phyloP scores from a whole-genome alignment of 108 stramenopile species.

The Aurantiochytrium sp. region DNA sequence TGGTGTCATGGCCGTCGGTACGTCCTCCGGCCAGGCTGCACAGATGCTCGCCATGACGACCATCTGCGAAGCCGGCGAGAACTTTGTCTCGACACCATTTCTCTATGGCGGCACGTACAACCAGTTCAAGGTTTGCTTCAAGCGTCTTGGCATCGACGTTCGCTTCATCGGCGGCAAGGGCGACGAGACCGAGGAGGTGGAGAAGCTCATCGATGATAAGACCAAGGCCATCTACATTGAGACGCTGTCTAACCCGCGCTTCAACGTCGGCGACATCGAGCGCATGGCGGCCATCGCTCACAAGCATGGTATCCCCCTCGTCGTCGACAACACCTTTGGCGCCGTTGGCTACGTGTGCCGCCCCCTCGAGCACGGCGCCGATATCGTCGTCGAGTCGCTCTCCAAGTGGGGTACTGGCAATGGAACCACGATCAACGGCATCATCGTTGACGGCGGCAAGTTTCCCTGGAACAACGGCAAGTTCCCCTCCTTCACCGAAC shows the following conservation, averaged over 20 bases:
- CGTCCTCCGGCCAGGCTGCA: conserved; percentile 61
- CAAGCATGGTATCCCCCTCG: conserved; percentile 55
- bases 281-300: conserved; percentile 40
- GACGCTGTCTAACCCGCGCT: conserved; percentile 17
- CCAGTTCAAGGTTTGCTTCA: conserved; percentile 65
- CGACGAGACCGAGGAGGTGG: conserved; percentile 49
- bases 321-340: conserved; percentile 76
- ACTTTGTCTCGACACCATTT: conserved; percentile 57
- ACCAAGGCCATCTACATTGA: conserved; percentile 67
- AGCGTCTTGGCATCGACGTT: conserved; percentile 65
- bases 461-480: conserved; percentile 73
- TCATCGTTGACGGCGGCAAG: conserved; percentile 58
- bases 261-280: conserved; percentile 11
- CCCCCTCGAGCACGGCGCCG: conserved; percentile 71
- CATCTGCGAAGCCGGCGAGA: conserved; percentile 69
- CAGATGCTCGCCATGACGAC: conserved; percentile 64
- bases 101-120: conserved; percentile 57
- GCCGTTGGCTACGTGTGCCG: conserved; percentile 63
- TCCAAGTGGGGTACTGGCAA: conserved; percentile 89
- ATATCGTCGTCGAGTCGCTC: conserved; percentile 63
- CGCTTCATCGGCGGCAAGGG: conserved; percentile 57
- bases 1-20: conserved; percentile 42
- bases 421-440: conserved; percentile 60
- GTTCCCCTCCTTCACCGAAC: conserved; percentile 61
- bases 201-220: conserved; percentile 60